Percentiles rank a stretch among this genome's conserved stretches.
phyloP scores from a whole-genome alignment of 78 protist species.

The Dictyostelium citrinum region DNA sequence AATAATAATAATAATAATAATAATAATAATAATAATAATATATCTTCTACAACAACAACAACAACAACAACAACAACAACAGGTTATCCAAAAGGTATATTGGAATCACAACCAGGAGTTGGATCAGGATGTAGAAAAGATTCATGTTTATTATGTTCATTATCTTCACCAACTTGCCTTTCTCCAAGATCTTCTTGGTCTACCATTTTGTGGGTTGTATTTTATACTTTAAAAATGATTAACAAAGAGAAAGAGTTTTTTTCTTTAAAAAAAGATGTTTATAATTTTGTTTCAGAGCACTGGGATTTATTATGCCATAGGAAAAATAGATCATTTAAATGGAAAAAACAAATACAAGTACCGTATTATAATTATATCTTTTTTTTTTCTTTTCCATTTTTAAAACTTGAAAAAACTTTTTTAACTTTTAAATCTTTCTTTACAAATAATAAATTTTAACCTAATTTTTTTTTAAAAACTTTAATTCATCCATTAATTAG shows the following conservation, averaged over 20 bases:
- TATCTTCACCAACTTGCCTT: constrained; percentile 26
- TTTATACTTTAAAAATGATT: constrained; percentile 26
- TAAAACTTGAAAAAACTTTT: neutral
- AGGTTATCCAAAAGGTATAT: constrained; percentile 43
- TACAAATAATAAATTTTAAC: too few species aligned
- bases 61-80: neutral
- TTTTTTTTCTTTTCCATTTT: neutral
- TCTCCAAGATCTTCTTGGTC: constrained; percentile 62
- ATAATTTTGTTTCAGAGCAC: constrained; percentile 39
- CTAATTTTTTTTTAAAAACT: too few species aligned
- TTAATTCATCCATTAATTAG: neutral
- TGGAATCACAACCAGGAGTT: constrained; percentile 38
- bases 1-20: constrained; percentile 4
- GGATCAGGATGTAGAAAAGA: constrained; percentile 34
- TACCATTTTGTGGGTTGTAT: constrained; percentile 71
- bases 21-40: neutral
- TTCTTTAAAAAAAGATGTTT: constrained; percentile 54
- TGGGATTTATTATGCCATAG: constrained; percentile 63
- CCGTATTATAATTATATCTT: neutral
- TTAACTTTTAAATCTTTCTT: neutral
- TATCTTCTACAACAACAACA: neutral
- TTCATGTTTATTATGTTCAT: neutral
- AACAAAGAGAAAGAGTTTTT: constrained; percentile 46
- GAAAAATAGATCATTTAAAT: constrained; percentile 41
- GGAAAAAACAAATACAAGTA: constrained; percentile 78